phyloP scores from a whole-genome alignment of 2,329 filamentous ascomycete genomes.

The Aphanoascus verrucosus region DNA sequence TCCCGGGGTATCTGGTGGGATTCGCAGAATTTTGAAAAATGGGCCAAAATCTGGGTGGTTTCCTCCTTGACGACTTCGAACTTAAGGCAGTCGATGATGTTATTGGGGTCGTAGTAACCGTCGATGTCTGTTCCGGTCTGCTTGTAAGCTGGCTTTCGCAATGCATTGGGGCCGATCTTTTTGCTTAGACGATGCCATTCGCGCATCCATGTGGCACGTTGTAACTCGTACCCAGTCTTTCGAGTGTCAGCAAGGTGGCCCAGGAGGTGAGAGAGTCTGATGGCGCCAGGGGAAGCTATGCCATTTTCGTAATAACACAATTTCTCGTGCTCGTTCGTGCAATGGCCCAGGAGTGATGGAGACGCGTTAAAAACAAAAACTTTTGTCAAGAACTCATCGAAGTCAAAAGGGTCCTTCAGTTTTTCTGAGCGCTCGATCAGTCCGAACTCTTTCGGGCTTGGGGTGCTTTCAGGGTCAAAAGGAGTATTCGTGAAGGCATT shows the following conservation, averaged over 20 bases:
- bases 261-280: slow-evolving; percentile 33
- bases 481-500: slow-evolving; percentile 44
- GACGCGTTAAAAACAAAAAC: slow-evolving; percentile 40
- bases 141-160: slow-evolving; percentile 31
- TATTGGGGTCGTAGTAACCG: slow-evolving; percentile 13
- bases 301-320: slow-evolving; percentile 46
- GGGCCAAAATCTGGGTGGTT: slow-evolving; percentile 22
- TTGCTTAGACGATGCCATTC: slow-evolving; percentile 29
- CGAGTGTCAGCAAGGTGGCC: slow-evolving; percentile 38
- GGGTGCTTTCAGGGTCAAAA: slow-evolving; percentile 28
- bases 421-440: slow-evolving; percentile 37
- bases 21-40: slow-evolving; percentile 25
- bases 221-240: slow-evolving; percentile 37
- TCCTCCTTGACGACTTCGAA: slow-evolving; percentile 32
- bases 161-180: slow-evolving; percentile 13
- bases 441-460: slow-evolving; percentile 35
- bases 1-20: slow-evolving; percentile 15
- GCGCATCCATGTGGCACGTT: slow-evolving; percentile 29
- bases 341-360: slow-evolving; percentile 41
- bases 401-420: slow-evolving; percentile 32
- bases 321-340: slow-evolving; percentile 42
- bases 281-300: slow-evolving; percentile 26
- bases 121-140: slow-evolving; percentile 10
- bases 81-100: slow-evolving; percentile 38
- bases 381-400: slow-evolving; percentile 33